Evolutionary conservation across 176 grass and related monocot genomes (phyloP), one percentile per base, ranked within the genome.

Genomic region (Chrysopogon serrulatus): DNA sequence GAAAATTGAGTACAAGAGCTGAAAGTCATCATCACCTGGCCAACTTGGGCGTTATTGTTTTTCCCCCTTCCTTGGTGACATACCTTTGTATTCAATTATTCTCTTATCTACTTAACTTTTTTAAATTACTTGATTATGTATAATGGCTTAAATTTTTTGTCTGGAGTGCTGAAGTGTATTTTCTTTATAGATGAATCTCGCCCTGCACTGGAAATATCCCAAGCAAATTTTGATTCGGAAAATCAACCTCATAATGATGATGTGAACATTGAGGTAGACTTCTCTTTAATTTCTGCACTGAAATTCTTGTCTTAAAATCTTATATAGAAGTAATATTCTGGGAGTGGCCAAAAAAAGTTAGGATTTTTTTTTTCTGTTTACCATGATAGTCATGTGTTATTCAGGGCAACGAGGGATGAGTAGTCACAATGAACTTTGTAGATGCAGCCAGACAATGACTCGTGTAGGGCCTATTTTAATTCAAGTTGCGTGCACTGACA

Each of bases 251-350:
- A 26, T 56, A 59, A 37, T 33, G 66, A n/a, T n/a, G n/a, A 90
- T 68, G 42, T 32, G 73, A 67, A 87, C 51, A 65, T 42, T 51
- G 87, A 90, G 87, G 91, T 92, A 73, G 65, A 19, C 67, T 89
- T 81, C 56, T 71, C 79, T 78, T 32, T 83, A 69, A 53, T 79
- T 53, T 53, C 27, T 86, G 70, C 47, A 19, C 35, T 51, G 57
- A 36, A 72, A 11, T 37, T 67, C 10, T 30, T 80, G 39, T 60
- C 19, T 65, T 65, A 16, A 44, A 48, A 30, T 59, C 48, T 84
- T 79, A 44, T 73, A 80, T 39, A n/a, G 48, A 85, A 67, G 45
- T 73, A 51, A 67, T 40, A 78, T 82, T 65, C n/a, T 74, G 45
- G 8, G 56, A 53, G 64, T 47, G 68, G 60, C 42, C 0, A 59